A percentile compares a stretch with the other conserved stretches of the same genome.
These are phyloP conservation scores for Gigaspora rosea DNA, from an alignment of 192 early-diverging fungal genomes.

Conservation along the genomic window DNA sequence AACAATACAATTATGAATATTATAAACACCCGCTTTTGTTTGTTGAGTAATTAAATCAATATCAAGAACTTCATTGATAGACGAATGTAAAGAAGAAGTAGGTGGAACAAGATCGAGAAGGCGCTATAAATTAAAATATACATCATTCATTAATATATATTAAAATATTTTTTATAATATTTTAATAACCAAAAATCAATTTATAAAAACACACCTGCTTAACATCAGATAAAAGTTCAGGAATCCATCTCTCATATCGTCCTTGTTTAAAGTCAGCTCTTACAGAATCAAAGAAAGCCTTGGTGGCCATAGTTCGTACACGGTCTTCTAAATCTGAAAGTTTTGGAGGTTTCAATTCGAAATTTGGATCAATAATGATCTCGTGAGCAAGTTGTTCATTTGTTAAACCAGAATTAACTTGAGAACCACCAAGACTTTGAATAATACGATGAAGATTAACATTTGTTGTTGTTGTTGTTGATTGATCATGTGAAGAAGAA, in stretches of 20 bases:
- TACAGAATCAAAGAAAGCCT: slow-evolving; percentile 74
- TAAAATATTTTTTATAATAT: neutral
- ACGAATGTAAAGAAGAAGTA: slow-evolving; percentile 49
- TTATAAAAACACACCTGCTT: slow-evolving; percentile 47
- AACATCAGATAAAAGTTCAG: slow-evolving; percentile 57
- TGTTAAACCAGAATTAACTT: slow-evolving; percentile 40
- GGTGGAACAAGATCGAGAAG: slow-evolving; percentile 67
- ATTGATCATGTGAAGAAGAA: neutral
- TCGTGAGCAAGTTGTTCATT: slow-evolving; percentile 79
- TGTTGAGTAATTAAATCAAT: slow-evolving; percentile 68
- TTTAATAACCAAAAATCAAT: neutral
- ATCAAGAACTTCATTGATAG: slow-evolving; percentile 71
- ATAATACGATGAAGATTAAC: slow-evolving; percentile 44
- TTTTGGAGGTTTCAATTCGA: slow-evolving; percentile 49
- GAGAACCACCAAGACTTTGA: slow-evolving; percentile 34
- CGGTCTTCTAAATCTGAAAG: slow-evolving; percentile 52
- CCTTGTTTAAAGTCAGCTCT: slow-evolving; percentile 58
- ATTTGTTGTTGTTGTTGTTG: slow-evolving; percentile 17
- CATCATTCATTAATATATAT: neutral
- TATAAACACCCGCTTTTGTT: slow-evolving; percentile 54
- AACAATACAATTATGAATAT: slow-evolving; percentile 48
- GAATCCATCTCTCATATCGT: slow-evolving; percentile 49
- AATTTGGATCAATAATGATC: slow-evolving; percentile 73
- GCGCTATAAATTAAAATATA: slow-evolving; percentile 44
- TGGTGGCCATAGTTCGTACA: slow-evolving; percentile 61